These are phyloP conservation scores for Chlorella sp. DNA, from an alignment of 139 green algal genomes.

Conservation along the genomic window DNA sequence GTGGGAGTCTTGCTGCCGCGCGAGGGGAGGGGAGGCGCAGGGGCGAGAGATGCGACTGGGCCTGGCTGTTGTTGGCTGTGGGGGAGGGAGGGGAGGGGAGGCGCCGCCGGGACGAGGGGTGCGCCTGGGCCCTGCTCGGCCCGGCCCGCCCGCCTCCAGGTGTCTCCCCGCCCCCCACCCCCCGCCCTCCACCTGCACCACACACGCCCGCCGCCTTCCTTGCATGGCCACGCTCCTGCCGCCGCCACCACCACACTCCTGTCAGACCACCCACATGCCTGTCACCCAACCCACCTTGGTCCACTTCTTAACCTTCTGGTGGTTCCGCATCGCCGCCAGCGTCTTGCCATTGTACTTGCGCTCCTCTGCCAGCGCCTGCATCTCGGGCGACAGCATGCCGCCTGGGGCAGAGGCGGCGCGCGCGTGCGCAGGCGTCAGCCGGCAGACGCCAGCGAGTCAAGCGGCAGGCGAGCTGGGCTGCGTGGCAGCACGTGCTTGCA, in stretches of 20 bases:
- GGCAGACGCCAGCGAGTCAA: too few relatives aligned
- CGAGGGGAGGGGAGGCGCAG: not conserved
- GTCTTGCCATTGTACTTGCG: not conserved
- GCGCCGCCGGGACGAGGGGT: not conserved
- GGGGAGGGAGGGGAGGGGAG: too few relatives aligned
- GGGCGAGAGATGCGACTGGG: not conserved
- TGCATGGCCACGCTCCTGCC: not conserved
- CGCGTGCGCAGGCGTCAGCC: not conserved
- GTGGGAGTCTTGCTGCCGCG: too few relatives aligned
- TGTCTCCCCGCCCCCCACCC: not conserved
- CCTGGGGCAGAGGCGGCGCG: not conserved
- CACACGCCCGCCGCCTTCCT: not conserved
- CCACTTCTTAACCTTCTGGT: slow-evolving; percentile 78
- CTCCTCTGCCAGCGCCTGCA: slow-evolving; percentile 1
- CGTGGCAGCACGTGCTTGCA: too few relatives aligned
- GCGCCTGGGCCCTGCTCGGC: not conserved
- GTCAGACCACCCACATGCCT: not conserved
- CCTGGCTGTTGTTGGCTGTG: too few relatives aligned
- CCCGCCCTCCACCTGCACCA: not conserved
- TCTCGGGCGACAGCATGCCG: not conserved
- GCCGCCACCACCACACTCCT: not conserved
- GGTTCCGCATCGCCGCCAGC: slow-evolving; percentile 35
- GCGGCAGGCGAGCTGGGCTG: too few relatives aligned
- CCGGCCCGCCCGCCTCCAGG: not conserved
- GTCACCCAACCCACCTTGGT: slow-evolving; percentile 61